phyloP scores from a whole-genome alignment of 1,284 basidiomycete species.

The Chalciporus sp. region DNA sequence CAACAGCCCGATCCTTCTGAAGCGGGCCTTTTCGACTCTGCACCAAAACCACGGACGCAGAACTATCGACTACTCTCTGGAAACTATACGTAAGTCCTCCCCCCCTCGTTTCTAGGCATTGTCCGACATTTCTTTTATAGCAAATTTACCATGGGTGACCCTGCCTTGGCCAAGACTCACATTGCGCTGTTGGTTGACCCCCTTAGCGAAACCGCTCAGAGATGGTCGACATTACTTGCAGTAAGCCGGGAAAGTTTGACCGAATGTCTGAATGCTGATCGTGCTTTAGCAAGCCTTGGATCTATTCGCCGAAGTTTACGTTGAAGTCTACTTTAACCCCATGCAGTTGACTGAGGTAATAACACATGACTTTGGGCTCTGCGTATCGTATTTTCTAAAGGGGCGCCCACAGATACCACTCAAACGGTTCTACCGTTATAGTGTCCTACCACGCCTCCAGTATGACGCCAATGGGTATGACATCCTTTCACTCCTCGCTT shows the following conservation, averaged over 20 bases:
- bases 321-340: conserved; percentile 82
- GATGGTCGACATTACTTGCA: conserved; percentile 79
- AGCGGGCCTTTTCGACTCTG: conserved; percentile 69
- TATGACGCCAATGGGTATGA: conserved; percentile 78
- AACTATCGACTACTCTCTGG: conserved; percentile 63
- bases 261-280: conserved; percentile 1
- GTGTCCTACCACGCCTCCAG: conserved; percentile 55
- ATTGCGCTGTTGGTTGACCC: conserved; percentile 84
- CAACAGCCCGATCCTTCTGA: conserved; percentile 73
- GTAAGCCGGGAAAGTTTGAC: conserved; percentile 39
- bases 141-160: conserved; percentile 71
- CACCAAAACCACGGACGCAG: conserved; percentile 54
- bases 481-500: background rate
- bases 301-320: conserved; percentile 61
- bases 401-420: conserved; percentile 70
- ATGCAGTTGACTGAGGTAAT: conserved; percentile 64
- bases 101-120: background rate
- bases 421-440: conserved; percentile 93
- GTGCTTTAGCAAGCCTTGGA: conserved; percentile 27
- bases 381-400: background rate
- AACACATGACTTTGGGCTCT: background rate
- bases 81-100: conserved; percentile 64
- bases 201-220: conserved; percentile 81
- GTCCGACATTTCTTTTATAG: conserved; percentile 39
- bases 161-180: conserved; percentile 67